Evolutionary conservation across 176 grass and related monocot species (phyloP).

Genomic region (Olyra latifolia): DNA sequence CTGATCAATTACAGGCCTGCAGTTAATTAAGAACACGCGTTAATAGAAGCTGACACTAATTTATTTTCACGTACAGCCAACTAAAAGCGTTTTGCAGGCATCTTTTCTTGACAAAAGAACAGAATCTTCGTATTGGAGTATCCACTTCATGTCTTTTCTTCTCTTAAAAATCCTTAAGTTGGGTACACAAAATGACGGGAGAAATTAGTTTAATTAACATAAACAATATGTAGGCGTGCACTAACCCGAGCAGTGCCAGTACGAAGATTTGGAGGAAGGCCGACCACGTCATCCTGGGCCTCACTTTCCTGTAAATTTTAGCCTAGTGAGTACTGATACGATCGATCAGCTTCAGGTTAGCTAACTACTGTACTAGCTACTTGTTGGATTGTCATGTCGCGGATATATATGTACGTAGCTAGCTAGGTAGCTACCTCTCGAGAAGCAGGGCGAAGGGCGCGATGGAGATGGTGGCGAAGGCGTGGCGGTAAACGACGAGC

Average conservation of each 20-base stretch:
- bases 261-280: conserved; percentile 91
- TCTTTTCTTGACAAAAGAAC: conserved; percentile 9
- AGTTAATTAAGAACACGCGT: background rate
- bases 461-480: conserved; percentile 89
- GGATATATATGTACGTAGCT: too few species aligned
- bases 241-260: conserved; percentile 85
- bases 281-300: conserved; percentile 85
- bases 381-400: background rate
- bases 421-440: conserved; percentile 44
- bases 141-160: conserved; percentile 15
- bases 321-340: background rate
- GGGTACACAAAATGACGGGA: conserved; percentile 12
- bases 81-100: background rate
- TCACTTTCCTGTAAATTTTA: conserved; percentile 63
- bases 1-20: conserved; percentile 89
- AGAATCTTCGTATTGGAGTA: conserved; percentile 17
- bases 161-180: background rate
- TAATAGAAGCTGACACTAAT: too few species aligned
- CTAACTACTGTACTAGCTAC: background rate
- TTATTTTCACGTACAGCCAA: too few species aligned
- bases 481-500: conserved; percentile 93
- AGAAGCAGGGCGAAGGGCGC: conserved; percentile 87
- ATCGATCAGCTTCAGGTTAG: conserved; percentile 11
- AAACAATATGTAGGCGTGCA: background rate
- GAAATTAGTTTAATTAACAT: too few species aligned